Base-by-base conservation (phyloP, 805 yeast species). In the Saccharomycopsis capsularis region DNA sequence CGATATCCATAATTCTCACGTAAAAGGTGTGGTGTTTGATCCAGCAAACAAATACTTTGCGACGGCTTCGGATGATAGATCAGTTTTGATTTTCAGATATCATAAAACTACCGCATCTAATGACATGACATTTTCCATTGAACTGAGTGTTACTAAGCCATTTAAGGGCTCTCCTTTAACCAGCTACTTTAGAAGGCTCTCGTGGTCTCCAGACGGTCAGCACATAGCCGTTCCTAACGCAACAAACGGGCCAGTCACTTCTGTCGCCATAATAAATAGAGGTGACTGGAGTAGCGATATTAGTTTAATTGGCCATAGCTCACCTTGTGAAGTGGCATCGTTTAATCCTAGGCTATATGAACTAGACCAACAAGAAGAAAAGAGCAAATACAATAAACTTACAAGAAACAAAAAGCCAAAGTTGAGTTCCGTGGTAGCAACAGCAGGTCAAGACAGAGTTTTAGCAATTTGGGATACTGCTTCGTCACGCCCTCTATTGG, bases 31-130 rank as follows among this genome's bases (percentile, higher is more conserved):
- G 11, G 91, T 91, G 1, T 93, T 93, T 65, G 99, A 93, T 63
- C 99, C 99, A 0, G 99, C 99, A 2, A 89, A 89, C 64, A 93
- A 93, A 67, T 93, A 88, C 64, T 93, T 93, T 68, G 97, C 96
- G 5, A 91, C 99, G 0, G 90, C 95, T 21, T 85, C 96, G 1
- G 99, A 93, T 65, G 99, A 93, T 65, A 73, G 99, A 60, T 84
- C 96, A 0, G 81, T 91, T 43, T 75, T 95, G 51, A 79, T 93
- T 24, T 86, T 91, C 62, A 73, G 97, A 50, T 93, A 90, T 63
- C 88, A 88, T 57, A 79, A 81, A 50, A 74, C 80, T 11, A 77
- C 84, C 3, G 64, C 64, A 3, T 60, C 68, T 1, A 70, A 70
- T 39, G 95, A 84, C 53, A 73, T 85, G 60, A 83, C 90, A 41